Percentiles rank a stretch among this genome's conserved stretches.
These are phyloP conservation scores for Cryptococcus hybrid DNA, from an alignment of 1,284 basidiomycete genomes.

Conservation along the genomic window DNA sequence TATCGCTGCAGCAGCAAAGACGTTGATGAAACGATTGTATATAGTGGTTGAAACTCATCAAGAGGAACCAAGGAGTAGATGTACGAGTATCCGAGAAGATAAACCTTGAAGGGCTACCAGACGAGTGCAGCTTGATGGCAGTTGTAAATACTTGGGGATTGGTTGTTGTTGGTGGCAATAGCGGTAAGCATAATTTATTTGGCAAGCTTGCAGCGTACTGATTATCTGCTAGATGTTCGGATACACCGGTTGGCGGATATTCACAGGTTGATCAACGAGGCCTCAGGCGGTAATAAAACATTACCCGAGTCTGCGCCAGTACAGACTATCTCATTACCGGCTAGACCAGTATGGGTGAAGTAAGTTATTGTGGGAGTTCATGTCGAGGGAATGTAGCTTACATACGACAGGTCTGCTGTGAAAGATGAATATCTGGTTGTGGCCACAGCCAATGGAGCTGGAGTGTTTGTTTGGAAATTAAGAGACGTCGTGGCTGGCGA, in stretches of 20 bases:
- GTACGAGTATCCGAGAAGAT: conserved; percentile 43
- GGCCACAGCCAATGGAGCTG: conserved; percentile 27
- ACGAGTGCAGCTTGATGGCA: conserved; percentile 48
- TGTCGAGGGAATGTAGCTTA: neutral
- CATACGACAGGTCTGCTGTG: conserved; percentile 32
- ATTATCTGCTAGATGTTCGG: conserved; percentile 26
- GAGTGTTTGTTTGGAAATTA: conserved; percentile 32
- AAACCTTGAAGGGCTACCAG: conserved; percentile 39
- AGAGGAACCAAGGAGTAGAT: conserved; percentile 48
- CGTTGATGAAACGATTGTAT: neutral
- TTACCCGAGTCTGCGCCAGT: conserved; percentile 23
- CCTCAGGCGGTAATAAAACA: conserved; percentile 26
- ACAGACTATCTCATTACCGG: conserved; percentile 26
- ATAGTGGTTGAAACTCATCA: conserved; percentile 50
- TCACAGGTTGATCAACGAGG: conserved; percentile 28
- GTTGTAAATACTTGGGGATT: conserved; percentile 41
- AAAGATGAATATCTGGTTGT: conserved; percentile 41
- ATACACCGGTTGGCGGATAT: conserved; percentile 39
- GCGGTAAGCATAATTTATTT: too few relatives aligned
- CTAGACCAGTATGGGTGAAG: conserved; percentile 36
- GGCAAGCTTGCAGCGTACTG: too few relatives aligned
- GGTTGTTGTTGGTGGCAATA: too few relatives aligned
- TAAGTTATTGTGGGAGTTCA: neutral
- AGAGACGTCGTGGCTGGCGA: conserved; percentile 36
- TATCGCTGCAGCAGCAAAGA: neutral